Evolutionary conservation across 352 stramenopile genomes (phyloP).

Genomic region (Globisporangium camurandrum): DNA sequence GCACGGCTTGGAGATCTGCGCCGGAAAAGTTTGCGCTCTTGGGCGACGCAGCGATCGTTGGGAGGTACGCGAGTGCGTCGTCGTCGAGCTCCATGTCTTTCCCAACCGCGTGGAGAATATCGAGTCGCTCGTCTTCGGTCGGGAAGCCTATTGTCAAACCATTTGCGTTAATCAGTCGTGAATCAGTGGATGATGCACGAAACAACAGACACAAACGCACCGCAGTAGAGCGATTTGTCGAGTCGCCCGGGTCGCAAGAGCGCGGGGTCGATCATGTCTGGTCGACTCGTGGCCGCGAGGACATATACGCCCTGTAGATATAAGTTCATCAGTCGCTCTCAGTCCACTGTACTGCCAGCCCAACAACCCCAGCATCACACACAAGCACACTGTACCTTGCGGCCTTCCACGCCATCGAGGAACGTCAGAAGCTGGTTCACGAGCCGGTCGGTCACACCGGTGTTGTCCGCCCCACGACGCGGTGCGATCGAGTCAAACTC

Average conservation of each 20-base stretch:
- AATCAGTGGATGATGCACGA: not conserved
- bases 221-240: conserved; percentile 92
- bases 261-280: conserved; percentile 95
- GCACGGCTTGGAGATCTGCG: conserved; percentile 90
- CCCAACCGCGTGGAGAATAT: conserved; percentile 71
- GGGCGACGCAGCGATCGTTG: conserved; percentile 53
- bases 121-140: conserved; percentile 60
- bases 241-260: conserved; percentile 91
- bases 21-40: conserved; percentile 85
- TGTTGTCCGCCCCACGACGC: conserved; percentile 90
- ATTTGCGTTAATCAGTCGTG: not conserved
- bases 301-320: conserved; percentile 86
- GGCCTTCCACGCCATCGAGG: conserved; percentile 93
- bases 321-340: not conserved
- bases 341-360: not conserved
- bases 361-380: conserved; percentile 4
- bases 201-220: conserved; percentile 13
- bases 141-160: conserved; percentile 66
- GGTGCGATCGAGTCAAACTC: conserved; percentile 95
- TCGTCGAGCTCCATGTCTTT: conserved; percentile 72
- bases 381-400: conserved; percentile 38
- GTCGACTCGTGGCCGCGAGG: conserved; percentile 92
- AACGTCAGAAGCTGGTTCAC: conserved; percentile 98
- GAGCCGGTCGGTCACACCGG: conserved; percentile 94
- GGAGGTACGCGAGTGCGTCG: conserved; percentile 64